Evolutionary conservation across 768 basidiomycete genomes (phyloP).

Genomic region (Amyloporia xantha): DNA sequence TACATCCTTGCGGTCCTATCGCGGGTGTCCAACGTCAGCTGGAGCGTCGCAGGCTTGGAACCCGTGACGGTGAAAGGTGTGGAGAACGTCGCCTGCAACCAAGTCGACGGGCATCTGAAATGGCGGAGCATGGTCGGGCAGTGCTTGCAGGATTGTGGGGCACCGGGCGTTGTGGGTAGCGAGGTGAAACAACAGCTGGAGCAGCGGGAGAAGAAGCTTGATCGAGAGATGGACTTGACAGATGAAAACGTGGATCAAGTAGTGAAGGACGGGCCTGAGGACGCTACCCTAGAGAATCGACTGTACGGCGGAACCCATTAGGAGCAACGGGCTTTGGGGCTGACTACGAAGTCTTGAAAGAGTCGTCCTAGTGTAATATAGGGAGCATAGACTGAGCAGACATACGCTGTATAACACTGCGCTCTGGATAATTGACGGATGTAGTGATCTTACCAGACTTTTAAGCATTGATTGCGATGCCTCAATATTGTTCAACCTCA

Average conservation of each 20-base stretch:
- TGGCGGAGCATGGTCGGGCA: slow-evolving; percentile 45
- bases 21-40: slow-evolving; percentile 38
- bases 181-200: slow-evolving; percentile 33
- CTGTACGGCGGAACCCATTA: too few relatives aligned
- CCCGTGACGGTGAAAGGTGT: slow-evolving; percentile 43
- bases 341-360: too few relatives aligned
- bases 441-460: too few relatives aligned
- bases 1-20: slow-evolving; percentile 50
- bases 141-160: slow-evolving; percentile 34
- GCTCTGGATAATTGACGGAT: too few relatives aligned
- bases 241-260: slow-evolving; percentile 13
- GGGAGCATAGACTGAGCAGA: too few relatives aligned
- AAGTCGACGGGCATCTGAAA: slow-evolving; percentile 43
- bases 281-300: too few relatives aligned
- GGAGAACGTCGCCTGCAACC: slow-evolving; percentile 43
- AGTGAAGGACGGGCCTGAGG: background rate
- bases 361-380: too few relatives aligned
- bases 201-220: slow-evolving; percentile 20
- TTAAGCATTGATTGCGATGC: too few relatives aligned
- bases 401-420: too few relatives aligned
- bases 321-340: too few relatives aligned
- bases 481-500: too few relatives aligned
- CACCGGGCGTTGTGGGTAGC: slow-evolving; percentile 31
- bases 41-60: slow-evolving; percentile 46
- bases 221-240: slow-evolving; percentile 15